Base-by-base conservation (phyloP, 208 protist genomes). In the Trypanosoma caninum region DNA sequence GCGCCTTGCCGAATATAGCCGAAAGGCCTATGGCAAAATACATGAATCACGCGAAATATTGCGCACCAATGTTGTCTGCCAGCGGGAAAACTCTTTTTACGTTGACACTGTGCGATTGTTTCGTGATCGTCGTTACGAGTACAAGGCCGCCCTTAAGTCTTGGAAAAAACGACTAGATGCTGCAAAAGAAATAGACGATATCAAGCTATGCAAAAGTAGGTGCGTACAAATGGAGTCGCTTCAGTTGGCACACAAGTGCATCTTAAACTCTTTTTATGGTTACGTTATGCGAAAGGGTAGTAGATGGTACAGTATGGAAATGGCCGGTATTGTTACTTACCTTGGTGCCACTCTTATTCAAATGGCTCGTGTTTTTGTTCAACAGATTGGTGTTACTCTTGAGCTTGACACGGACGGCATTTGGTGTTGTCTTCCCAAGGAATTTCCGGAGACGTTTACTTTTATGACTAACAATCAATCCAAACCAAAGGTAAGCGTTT, bases 341-440 rank as follows among this genome's bases (percentile, higher is more conserved):
- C 98, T 96, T 11, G 99, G 99, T 47, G 97, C 97, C 11, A 91
- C 97, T n/a, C 99, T 99, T 53, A 99, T 99, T 89, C 98, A 96
- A 50, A 87, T 98, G 66, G 96, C 99, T 0, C 73, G 98, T 25
- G 63, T 96, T 23, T 76, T 99, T 11, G 89, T 99, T 6, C 96
- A 99, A 63, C 82, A 96, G 37, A 94, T 99, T 65, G 99, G 99
- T 20, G 80, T 95, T 14, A 96, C 98, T 14, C 93, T 99, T 0
- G 99, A 99, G 79, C 89, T 99, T 0, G 99, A 99, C 79, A 99
- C 99, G 13, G 99, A 99, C 84, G 99, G 99, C 64, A 99, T 99
- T 72, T 99, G 99, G 99, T 99, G 98, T 84, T 96, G 91, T 28
- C 78, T 99, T 20, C 99, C 99, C 0, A 68, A 68, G 22, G 87